These are phyloP conservation scores for Apiospora pterosperma DNA, from an alignment of 2,329 filamentous ascomycete species.

Conservation along the genomic window DNA sequence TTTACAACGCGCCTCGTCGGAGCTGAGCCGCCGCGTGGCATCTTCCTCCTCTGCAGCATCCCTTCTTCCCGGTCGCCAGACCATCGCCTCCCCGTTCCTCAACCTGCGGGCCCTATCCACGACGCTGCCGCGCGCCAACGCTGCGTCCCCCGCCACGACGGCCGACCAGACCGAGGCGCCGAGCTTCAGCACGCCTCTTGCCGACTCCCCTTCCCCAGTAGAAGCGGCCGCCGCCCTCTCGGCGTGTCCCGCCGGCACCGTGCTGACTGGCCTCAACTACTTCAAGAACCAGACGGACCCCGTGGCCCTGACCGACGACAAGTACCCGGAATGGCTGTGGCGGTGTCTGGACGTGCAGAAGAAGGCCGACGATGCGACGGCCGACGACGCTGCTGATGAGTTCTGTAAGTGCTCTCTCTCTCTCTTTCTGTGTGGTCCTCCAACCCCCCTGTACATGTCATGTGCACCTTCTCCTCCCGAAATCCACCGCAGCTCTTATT, in stretches of 20 bases:
- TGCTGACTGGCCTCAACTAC: slow-evolving; percentile 73
- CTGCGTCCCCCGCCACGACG: slow-evolving; percentile 14
- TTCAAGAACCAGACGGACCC: slow-evolving; percentile 71
- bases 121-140: slow-evolving; percentile 5
- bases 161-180: slow-evolving; percentile 15
- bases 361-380: slow-evolving; percentile 45
- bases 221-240: slow-evolving; percentile 36
- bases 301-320: slow-evolving; percentile 67
- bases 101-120: slow-evolving; percentile 8
- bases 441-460: not conserved
- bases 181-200: slow-evolving; percentile 24
- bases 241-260: slow-evolving; percentile 63
- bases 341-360: slow-evolving; percentile 61
- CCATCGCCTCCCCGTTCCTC: not conserved
- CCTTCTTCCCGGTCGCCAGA: not conserved
- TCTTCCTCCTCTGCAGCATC: slow-evolving; percentile 11
- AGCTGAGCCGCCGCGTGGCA: not conserved
- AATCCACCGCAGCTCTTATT: slow-evolving; percentile 2
- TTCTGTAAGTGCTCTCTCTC: slow-evolving; percentile 63
- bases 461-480: not conserved
- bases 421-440: not conserved
- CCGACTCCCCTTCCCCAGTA: slow-evolving; percentile 13
- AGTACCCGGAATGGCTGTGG: slow-evolving; percentile 84
- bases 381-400: slow-evolving; percentile 63
- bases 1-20: slow-evolving; percentile 41